Evolutionary conservation across 805 yeast genomes (phyloP), one percentile per base, ranked within the genome.

Genomic region (Wickerhamomyces ciferrii): DNA sequence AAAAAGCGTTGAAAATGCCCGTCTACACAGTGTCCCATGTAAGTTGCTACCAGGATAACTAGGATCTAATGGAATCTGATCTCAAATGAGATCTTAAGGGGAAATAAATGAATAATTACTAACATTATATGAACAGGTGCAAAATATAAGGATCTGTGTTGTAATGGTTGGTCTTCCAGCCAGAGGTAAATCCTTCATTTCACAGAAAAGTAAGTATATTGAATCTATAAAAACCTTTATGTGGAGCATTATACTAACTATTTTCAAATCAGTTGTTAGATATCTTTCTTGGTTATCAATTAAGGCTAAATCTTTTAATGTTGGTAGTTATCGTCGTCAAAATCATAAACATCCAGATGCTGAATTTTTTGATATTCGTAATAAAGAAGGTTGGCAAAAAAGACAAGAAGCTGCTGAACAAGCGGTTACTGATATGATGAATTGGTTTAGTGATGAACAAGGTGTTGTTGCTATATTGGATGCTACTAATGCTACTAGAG

Each of bases 391-490:
- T 15, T 69, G 76, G 59, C 69, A 75, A 45, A 72, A 79, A 47
- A 73, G 97, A 46, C 72, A 72, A 39, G 76, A 79, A 50, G 94
- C 97, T 0, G 85, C 88, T 34, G 74, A 78, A 35, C 67, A 67
- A 38, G 96, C 97, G 2, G 74, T 88, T 41, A 57, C 69, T 5
- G 96, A 89, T 57, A 85, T 92, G 84, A 75, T 90, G 76, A 67
- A 76, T 41, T 94, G 98, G 98, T 88, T 87, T 61, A 71, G 75
- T 32, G 79, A 83, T 17, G 88, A 85, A 45, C 74, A 80, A 48
- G 96, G 96, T 15, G 85, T 84, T 23, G 98, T 94, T 39, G 98
- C 96, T 0, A 87, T 94, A 7, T 72, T 92, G 48, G 99, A 94
- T 66, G 97, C 97, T 23, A 89, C 97, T 2, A 91, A 92, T 65